phyloP scores from a whole-genome alignment of 108 stramenopile species.

The Cyclostephanos invisitatus region DNA sequence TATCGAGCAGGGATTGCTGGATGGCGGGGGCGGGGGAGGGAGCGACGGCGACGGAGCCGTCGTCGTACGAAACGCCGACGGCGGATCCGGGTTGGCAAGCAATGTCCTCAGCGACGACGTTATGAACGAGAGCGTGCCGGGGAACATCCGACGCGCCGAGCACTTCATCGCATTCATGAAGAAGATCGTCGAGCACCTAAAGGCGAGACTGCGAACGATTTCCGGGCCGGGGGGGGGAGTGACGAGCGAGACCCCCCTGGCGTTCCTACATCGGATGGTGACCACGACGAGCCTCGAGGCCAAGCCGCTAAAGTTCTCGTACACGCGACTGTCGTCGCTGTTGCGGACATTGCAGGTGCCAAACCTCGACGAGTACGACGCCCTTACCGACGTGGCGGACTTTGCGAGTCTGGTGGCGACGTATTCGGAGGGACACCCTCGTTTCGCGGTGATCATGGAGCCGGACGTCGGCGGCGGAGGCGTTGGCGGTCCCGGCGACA shows the following conservation, averaged over 20 bases:
- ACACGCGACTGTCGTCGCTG: slow-evolving; percentile 90
- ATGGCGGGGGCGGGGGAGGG: not conserved
- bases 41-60: not conserved
- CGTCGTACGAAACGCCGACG: slow-evolving; percentile 56
- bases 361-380: slow-evolving; percentile 90
- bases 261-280: slow-evolving; percentile 93
- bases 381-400: slow-evolving; percentile 95
- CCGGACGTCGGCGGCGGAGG: slow-evolving; percentile 57
- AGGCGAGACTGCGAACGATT: slow-evolving; percentile 68
- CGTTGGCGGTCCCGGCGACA: slow-evolving; percentile 69
- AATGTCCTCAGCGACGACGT: slow-evolving; percentile 89
- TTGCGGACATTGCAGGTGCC: slow-evolving; percentile 88
- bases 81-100: slow-evolving; percentile 67
- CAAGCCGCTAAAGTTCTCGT: slow-evolving; percentile 95
- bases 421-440: slow-evolving; percentile 91
- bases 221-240: slow-evolving; percentile 88
- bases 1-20: slow-evolving; percentile 78
- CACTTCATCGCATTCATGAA: slow-evolving; percentile 97
- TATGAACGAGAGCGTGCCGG: slow-evolving; percentile 95
- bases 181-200: slow-evolving; percentile 92
- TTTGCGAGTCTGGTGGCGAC: slow-evolving; percentile 95
- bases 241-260: slow-evolving; percentile 90
- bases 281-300: slow-evolving; percentile 90
- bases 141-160: slow-evolving; percentile 98
- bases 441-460: slow-evolving; percentile 97